Evolutionary conservation across 2,329 filamentous ascomycete species (phyloP), one percentile per base, ranked within the genome.

Genomic region (Xylaria sp.): DNA sequence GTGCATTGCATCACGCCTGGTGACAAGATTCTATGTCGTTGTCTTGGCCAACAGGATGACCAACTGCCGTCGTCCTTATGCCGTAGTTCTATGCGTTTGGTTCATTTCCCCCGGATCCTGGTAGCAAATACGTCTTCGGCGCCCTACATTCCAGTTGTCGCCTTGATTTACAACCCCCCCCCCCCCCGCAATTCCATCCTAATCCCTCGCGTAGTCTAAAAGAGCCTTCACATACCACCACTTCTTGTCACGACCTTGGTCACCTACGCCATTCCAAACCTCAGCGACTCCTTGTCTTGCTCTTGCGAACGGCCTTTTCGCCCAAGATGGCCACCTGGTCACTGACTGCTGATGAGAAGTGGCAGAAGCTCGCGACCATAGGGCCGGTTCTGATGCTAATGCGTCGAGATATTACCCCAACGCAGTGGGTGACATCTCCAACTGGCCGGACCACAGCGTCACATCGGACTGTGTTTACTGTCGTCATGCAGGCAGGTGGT

Each of bases 381-480:
- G 46, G 63, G 49, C 46, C 52, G 52, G 49, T 54, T n/a, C 60
- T 42, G 46, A 50, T 46, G 25, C 15, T 49, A 21, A 23, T 47
- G 12, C 25, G 23, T 49, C 49, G n/a, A 54, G n/a, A 35, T 2
- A n/a, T 40, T 60, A 65, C 59, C 59, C 58, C 58, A 62, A 61
- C 31, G 42, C 43, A 28, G 38, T 15, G 45, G 40, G n/a, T 31
- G 19, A n/a, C n/a, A 25, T 43, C 49, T 19, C 57, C 52, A 53
- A 57, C 53, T 35, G 21, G 37, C 37, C 37, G 60, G 60, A 46
- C 47, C 42, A 43, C 42, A 51, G 45, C 25, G 59, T 62, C 47
- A 42, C 23, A 63, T 62, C 42, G 53, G 54, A 49, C 43, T 38
- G 23, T n/a, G 25, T 17, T 53, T 17, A 7, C 53, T 49, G 21